Conservation (phyloP, 2,329 filamentous ascomycete species). For the Clarireedia hainanense region DNA sequence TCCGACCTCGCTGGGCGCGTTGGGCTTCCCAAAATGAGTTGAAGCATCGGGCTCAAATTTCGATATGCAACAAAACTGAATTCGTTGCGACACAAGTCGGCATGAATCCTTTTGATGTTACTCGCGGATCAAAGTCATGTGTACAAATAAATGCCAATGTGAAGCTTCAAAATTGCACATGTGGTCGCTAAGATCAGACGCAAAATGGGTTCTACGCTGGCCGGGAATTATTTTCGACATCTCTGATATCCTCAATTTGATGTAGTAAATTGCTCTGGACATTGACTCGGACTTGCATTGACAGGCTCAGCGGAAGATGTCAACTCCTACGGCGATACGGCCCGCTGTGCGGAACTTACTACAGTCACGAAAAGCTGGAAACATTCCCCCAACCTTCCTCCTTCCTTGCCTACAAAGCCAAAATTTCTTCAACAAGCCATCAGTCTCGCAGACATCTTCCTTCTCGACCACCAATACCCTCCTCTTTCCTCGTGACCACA, state of each 20-base stretch:
- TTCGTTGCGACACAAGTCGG: not conserved
- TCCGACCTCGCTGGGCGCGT: not conserved
- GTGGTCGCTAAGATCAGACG: not conserved
- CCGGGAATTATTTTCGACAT: conserved; percentile 6
- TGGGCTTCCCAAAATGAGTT: not conserved
- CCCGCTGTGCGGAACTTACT: conserved; percentile 19
- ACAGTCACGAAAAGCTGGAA: conserved; percentile 11
- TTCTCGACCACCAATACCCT: conserved; percentile 27
- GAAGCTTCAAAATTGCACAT: not conserved
- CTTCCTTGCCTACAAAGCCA: conserved; percentile 23
- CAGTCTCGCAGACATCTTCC: conserved; percentile 19
- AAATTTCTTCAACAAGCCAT: conserved; percentile 9
- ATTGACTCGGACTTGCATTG: conserved; percentile 13
- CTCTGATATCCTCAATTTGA: conserved; percentile 12
- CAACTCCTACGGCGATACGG: conserved; percentile 22
- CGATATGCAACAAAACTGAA: conserved; percentile 11
- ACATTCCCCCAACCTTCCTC: conserved; percentile 27
- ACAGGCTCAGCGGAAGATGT: conserved; percentile 20
- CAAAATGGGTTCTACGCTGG: conserved; percentile 1
- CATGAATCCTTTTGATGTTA: not conserved
- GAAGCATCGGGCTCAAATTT: conserved; percentile 8
- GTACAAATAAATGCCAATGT: not conserved
- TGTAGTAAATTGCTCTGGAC: not conserved
- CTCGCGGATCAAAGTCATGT: conserved; percentile 1
- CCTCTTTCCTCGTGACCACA: conserved; percentile 56